Percentiles rank a stretch among this genome's conserved stretches.
These are phyloP conservation scores for Naegleria fowleri DNA, from an alignment of 208 protist species.

Conservation along the genomic window DNA sequence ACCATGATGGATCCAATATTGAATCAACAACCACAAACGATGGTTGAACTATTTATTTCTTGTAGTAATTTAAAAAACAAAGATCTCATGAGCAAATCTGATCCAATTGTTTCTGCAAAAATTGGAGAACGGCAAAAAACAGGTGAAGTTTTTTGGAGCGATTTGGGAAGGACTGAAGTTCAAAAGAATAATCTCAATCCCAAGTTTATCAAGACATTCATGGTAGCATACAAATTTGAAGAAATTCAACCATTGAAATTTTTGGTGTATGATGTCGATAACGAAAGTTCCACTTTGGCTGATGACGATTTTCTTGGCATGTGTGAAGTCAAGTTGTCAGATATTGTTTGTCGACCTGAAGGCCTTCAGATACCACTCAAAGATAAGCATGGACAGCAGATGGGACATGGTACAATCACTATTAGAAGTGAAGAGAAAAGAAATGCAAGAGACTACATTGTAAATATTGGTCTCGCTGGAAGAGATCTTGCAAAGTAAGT, in stretches of 20 bases:
- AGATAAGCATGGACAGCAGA: not conserved
- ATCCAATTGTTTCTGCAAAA: not conserved
- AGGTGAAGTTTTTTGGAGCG: not conserved
- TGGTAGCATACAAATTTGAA: not conserved
- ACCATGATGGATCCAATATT: not conserved
- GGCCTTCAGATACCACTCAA: not conserved
- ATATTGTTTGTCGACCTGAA: not conserved
- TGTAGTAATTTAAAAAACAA: not conserved
- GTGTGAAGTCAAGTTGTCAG: not conserved
- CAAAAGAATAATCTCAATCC: slow-evolving; percentile 11
- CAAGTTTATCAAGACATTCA: not conserved
- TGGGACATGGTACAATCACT: not conserved
- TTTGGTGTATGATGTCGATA: not conserved
- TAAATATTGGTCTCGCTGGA: not conserved
- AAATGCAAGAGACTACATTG: not conserved
- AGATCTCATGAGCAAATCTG: not conserved
- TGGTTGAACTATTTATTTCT: not conserved
- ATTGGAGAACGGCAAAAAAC: not conserved
- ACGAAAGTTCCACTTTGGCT: not conserved
- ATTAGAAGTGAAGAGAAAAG: not conserved
- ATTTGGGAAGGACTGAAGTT: slow-evolving; percentile 3
- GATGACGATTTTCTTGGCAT: not conserved
- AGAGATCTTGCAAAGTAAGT: not conserved
- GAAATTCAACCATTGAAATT: not conserved
- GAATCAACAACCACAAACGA: not conserved